These are phyloP conservation scores for Chlorella variabilis DNA, from an alignment of 163 green algal species.

Conservation along the genomic window DNA sequence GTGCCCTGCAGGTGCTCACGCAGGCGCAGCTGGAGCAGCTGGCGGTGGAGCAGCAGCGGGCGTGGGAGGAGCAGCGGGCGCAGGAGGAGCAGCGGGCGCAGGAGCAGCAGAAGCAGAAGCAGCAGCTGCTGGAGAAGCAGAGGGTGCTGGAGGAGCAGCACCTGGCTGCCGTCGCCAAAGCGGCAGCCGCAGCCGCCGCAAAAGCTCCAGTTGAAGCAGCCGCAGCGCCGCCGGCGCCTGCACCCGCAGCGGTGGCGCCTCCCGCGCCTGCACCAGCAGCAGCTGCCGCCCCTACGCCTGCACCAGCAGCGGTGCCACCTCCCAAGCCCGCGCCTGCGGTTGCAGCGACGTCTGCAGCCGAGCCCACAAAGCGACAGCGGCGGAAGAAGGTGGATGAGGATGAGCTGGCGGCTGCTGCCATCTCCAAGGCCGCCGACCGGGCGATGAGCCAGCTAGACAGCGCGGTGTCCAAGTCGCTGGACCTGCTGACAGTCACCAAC, in stretches of 20 bases:
- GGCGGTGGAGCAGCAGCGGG: not conserved
- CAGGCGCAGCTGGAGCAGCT: not conserved
- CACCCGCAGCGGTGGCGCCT: not conserved
- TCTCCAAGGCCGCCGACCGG: conserved; percentile 16
- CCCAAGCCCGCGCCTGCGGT: not conserved
- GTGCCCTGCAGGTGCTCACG: not conserved
- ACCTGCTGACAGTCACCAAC: conserved; percentile 12
- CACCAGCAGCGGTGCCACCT: not conserved
- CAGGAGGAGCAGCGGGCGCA: too few relatives aligned
- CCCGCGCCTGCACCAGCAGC: not conserved
- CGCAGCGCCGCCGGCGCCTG: not conserved
- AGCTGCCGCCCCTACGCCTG: not conserved
- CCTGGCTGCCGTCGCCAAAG: not conserved
- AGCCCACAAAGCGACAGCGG: not conserved
- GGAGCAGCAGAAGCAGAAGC: not conserved
- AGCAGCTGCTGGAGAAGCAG: not conserved
- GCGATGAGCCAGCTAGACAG: conserved; percentile 43
- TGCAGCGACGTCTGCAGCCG: not conserved
- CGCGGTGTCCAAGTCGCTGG: conserved; percentile 23
- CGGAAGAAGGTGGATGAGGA: conserved; percentile 27
- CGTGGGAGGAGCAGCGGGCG: not conserved
- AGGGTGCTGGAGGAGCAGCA: not conserved
- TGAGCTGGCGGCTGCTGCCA: conserved; percentile 17
- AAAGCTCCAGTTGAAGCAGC: too few relatives aligned
- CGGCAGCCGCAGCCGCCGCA: too few relatives aligned